phyloP scores from a whole-genome alignment of 441 rosid species.

The Erodium moschatum region DNA sequence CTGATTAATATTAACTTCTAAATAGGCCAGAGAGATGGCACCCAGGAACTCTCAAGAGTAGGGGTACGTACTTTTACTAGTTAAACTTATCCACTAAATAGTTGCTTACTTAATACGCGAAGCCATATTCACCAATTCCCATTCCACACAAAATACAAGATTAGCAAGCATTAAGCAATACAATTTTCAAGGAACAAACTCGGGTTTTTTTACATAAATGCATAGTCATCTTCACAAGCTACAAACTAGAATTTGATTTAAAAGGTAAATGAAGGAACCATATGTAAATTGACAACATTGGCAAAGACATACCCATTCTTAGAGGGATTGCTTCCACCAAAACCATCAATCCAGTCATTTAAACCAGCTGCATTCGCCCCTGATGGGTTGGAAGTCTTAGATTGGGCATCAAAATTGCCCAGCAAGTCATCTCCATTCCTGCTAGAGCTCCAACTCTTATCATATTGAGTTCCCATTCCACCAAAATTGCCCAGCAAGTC shows the following conservation, averaged over 20 bases:
- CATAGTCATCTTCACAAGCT: not conserved
- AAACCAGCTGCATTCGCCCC: constrained; percentile 23
- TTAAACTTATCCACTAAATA: not conserved
- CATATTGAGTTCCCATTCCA: no score
- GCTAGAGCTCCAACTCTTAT: constrained; percentile 13
- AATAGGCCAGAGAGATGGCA: not conserved
- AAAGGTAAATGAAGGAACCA: not conserved
- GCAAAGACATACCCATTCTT: constrained; percentile 31
- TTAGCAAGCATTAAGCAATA: not conserved
- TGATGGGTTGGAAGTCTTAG: not conserved
- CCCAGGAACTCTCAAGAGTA: not conserved
- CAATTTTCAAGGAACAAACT: not conserved
- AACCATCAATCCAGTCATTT: constrained; percentile 71
- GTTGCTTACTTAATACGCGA: not conserved
- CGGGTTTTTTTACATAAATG: not conserved
- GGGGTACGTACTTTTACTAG: no score
- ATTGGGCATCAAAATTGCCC: constrained; percentile 11
- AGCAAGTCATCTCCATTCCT: constrained; percentile 22
- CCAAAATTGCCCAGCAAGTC: no score
- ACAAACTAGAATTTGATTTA: not conserved
- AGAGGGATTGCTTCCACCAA: constrained; percentile 20
- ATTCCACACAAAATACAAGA: not conserved
- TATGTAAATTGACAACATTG: not conserved
- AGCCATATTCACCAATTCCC: not conserved
- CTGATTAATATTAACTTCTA: not conserved